Base-by-base conservation (phyloP, 495 filamentous ascomycete species). In the Penicillium nucicola region DNA sequence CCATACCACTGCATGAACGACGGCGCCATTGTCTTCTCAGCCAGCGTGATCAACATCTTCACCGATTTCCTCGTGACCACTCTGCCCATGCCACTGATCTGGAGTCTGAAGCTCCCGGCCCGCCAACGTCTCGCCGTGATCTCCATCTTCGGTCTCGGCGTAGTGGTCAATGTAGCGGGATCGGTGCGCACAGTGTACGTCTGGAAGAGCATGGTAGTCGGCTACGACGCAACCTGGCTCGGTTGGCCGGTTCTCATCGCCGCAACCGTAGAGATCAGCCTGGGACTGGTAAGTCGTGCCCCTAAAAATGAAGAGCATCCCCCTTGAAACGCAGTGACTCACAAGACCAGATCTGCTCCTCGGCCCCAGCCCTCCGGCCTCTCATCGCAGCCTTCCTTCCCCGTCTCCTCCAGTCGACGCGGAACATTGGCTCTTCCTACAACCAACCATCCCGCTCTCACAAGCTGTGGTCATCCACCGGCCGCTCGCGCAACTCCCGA, bases 221-320 rank as follows among this genome's bases (percentile, higher is more conserved):
- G 67, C 32, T 76, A 74, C 47, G 82, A 85, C 50, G 49, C 62
- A 14, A 78, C 77, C 20, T 86, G 82, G 82, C 50, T 68, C 40
- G 66, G 67, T 4, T 84, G 77, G 75, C 68, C 71, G 1, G 62
- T 78, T 1, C 77, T 80, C 63, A 68, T 84, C 12, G 65, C 73
- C 4, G 76, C 77, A 11, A 61, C 71, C 7, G 55, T 86, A 2
- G 83, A 86, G 54, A 75, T 86, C 13, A 78, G 80, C 51, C 52
- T 86, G 22, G 83, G 78, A 18, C 68, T 85, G 61, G 82, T 86
- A 77, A 53, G 79, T 64, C n/a, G n/a, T n/a, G n/a, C n/a, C n/a
- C n/a, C n/a, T n/a, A n/a, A n/a, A n/a, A n/a, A n/a, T n/a, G n/a
- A n/a, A n/a, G n/a, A n/a, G n/a, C n/a, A n/a, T n/a, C n/a, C n/a